Evolutionary conservation across 176 grass and related monocot genomes (phyloP).

Genomic region (Eragrostis curvula): DNA sequence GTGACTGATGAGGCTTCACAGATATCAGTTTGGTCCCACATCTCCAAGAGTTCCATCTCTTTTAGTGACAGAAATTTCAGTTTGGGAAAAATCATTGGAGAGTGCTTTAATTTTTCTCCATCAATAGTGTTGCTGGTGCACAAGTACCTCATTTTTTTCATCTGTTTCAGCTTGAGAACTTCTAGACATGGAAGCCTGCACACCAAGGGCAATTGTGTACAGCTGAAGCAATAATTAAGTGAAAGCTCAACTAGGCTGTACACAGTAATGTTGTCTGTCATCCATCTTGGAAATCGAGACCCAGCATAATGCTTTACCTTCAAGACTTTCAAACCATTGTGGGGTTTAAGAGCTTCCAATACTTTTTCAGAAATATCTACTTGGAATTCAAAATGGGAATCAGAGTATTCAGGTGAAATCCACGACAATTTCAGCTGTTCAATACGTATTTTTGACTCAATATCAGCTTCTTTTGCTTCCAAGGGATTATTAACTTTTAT

Average conservation of each 20-base stretch:
- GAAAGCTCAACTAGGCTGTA: background rate
- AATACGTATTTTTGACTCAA: background rate
- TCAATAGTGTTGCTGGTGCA: background rate
- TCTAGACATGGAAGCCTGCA: background rate
- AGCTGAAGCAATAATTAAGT: background rate
- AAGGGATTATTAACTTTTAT: background rate
- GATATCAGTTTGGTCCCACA: background rate
- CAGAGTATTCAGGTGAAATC: background rate
- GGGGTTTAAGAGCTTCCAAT: background rate
- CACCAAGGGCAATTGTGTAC: background rate
- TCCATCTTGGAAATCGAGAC: background rate
- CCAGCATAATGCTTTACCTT: background rate
- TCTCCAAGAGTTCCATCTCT: background rate
- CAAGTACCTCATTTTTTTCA: background rate
- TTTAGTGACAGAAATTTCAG: background rate
- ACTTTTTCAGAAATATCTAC: background rate
- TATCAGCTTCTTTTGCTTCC: conserved; percentile 2
- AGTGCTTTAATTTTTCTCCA: background rate
- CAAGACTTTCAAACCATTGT: background rate
- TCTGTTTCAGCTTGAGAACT: background rate
- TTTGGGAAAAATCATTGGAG: background rate
- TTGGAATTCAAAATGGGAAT: background rate
- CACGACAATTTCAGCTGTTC: background rate
- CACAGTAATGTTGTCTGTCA: background rate
- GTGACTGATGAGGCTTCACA: background rate